These are phyloP conservation scores for Rhodomyrtus tomentosa DNA, from an alignment of 345 rosid genomes.

Conservation along the genomic window DNA sequence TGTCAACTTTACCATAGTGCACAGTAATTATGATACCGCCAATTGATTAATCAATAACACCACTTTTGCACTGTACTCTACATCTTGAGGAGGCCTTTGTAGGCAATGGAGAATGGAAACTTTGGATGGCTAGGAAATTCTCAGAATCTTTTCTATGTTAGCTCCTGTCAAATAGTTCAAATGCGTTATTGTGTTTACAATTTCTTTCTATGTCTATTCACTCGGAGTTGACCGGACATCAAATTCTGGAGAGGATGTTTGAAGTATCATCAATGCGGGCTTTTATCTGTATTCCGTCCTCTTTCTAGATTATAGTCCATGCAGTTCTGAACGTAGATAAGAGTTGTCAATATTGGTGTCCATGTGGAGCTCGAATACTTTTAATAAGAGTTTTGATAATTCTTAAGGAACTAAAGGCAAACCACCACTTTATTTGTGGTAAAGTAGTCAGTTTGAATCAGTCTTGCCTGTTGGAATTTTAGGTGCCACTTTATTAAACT, in stretches of 20 bases:
- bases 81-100: background rate
- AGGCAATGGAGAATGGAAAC: background rate
- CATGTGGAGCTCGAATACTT: background rate
- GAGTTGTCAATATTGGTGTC: background rate
- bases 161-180: background rate
- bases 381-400: background rate
- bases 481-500: background rate
- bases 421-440: background rate
- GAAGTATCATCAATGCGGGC: background rate
- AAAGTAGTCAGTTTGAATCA: background rate
- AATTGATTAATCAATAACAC: background rate
- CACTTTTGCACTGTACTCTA: background rate
- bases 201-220: background rate
- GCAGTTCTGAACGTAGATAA: background rate
- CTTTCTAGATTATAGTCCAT: background rate
- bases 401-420: background rate
- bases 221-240: background rate
- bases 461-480: background rate
- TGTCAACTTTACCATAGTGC: background rate
- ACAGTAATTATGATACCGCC: background rate
- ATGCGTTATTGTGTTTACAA: background rate
- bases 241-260: background rate
- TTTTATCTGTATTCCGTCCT: background rate
- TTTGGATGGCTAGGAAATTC: background rate
- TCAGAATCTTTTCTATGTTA: background rate